These are phyloP conservation scores for Pisolithus sp. DNA, from an alignment of 768 basidiomycete species.

Conservation along the genomic window DNA sequence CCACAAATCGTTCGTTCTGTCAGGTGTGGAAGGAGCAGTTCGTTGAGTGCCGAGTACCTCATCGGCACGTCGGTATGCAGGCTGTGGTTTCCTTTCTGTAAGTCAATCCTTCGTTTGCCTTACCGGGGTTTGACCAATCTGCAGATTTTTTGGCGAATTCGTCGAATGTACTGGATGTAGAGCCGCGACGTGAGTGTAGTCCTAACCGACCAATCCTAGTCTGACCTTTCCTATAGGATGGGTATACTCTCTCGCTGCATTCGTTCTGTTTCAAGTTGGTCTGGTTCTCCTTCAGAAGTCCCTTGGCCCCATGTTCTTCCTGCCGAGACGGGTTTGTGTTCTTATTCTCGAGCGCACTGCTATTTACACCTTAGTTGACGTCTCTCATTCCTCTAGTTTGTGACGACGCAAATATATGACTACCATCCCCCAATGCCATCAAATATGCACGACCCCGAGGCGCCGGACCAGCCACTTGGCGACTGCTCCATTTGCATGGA, in stretches of 20 bases:
- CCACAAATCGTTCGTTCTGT: constrained; percentile 80
- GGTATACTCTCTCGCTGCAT: constrained; percentile 52
- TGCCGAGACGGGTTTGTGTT: constrained; percentile 55
- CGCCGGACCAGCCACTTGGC: constrained; percentile 68
- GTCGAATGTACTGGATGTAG: constrained; percentile 78
- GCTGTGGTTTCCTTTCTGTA: constrained; percentile 68
- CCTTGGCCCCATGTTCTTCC: constrained; percentile 80
- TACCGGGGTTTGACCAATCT: constrained; percentile 1
- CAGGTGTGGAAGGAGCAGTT: constrained; percentile 62
- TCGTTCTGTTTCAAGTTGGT: constrained; percentile 57
- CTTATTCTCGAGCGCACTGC: not conserved
- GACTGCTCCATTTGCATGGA: constrained; percentile 97
- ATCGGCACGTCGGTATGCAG: constrained; percentile 71
- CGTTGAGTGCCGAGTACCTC: constrained; percentile 63
- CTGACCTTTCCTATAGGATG: constrained; percentile 41
- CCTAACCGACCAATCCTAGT: not conserved
- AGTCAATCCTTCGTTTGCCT: constrained; percentile 24
- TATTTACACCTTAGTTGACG: not conserved
- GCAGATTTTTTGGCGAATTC: constrained; percentile 80
- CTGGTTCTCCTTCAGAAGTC: constrained; percentile 67
- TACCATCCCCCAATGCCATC: constrained; percentile 76
- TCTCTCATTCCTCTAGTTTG: constrained; percentile 38
- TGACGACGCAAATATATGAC: constrained; percentile 59
- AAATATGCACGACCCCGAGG: constrained; percentile 57
- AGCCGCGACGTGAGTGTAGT: constrained; percentile 54